These are phyloP conservation scores for Herpetomonas muscarum DNA, from an alignment of 208 protist species.

Conservation along the genomic window DNA sequence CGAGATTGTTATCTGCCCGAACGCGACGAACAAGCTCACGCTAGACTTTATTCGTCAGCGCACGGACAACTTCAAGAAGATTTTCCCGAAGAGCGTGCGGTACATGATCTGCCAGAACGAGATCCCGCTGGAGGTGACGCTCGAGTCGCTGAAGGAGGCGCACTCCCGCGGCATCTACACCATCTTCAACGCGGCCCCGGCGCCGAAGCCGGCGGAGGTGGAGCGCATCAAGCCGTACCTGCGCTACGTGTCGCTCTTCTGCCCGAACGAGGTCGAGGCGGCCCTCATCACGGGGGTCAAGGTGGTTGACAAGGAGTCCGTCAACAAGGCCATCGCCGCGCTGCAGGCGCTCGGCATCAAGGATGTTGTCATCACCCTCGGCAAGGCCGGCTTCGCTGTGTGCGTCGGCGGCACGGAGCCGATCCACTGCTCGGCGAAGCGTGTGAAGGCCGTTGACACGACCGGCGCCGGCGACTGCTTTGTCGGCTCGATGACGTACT, in stretches of 20 bases:
- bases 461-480: conserved; percentile 94
- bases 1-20: conserved; percentile 91
- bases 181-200: conserved; percentile 92
- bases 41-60: conserved; percentile 39
- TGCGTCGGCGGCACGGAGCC: conserved; percentile 44
- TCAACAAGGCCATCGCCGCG: conserved; percentile 40
- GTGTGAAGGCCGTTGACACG: conserved; percentile 90
- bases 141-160: conserved; percentile 78
- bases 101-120: conserved; percentile 92
- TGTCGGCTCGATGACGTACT: conserved; percentile 89
- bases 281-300: conserved; percentile 73
- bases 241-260: conserved; percentile 82
- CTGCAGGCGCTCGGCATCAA: conserved; percentile 65
- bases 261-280: conserved; percentile 92
- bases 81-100: conserved; percentile 50
- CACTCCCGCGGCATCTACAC: conserved; percentile 81
- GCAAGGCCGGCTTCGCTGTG: conserved; percentile 66
- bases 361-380: conserved; percentile 90
- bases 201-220: conserved; percentile 64
- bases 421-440: conserved; percentile 39
- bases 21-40: conserved; percentile 74
- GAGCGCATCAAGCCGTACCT: conserved; percentile 71
- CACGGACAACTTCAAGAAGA: conserved; percentile 50
- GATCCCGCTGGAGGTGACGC: conserved; percentile 80
- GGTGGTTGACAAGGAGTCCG: conserved; percentile 56